Conservation (phyloP, 208 protist species). For the Trypanosoma mega region DNA sequence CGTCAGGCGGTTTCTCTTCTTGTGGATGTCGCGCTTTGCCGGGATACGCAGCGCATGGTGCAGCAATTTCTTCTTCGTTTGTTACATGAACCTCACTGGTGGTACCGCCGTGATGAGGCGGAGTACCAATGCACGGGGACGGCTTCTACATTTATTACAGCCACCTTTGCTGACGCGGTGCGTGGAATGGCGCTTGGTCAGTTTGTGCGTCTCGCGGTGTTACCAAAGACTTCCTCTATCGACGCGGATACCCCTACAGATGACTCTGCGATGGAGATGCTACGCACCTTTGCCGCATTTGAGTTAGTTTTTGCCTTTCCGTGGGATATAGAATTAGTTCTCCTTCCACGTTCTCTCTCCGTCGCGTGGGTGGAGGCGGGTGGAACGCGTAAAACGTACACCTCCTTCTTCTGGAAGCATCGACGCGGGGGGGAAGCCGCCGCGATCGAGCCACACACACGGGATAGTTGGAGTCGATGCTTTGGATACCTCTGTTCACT, state of each 20-base stretch:
- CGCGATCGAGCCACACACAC: slow-evolving; percentile 8
- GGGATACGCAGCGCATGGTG: slow-evolving; percentile 73
- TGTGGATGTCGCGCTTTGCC: slow-evolving; percentile 76
- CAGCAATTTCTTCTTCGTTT: slow-evolving; percentile 66
- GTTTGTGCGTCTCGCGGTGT: slow-evolving; percentile 56
- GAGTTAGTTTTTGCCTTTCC: slow-evolving; percentile 62
- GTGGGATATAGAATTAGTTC: slow-evolving; percentile 45
- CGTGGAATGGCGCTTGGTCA: slow-evolving; percentile 50
- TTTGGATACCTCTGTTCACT: slow-evolving; percentile 86
- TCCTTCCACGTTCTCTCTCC: slow-evolving; percentile 54
- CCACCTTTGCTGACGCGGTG: slow-evolving; percentile 55
- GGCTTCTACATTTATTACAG: slow-evolving; percentile 41
- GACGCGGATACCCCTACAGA: background rate
- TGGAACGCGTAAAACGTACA: slow-evolving; percentile 37
- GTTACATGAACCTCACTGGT: slow-evolving; percentile 64
- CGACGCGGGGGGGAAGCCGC: slow-evolving; percentile 26
- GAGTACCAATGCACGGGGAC: slow-evolving; percentile 37
- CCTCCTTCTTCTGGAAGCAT: slow-evolving; percentile 70
- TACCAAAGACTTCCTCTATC: slow-evolving; percentile 18
- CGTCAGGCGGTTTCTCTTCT: slow-evolving; percentile 51
- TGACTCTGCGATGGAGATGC: slow-evolving; percentile 28
- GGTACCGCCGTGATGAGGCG: slow-evolving; percentile 35
- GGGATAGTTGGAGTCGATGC: slow-evolving; percentile 73
- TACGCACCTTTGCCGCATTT: slow-evolving; percentile 77
- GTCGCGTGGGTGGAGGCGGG: slow-evolving; percentile 23